Evolutionary conservation across 192 early-diverging fungal species (phyloP), one percentile per base, ranked within the genome.

Genomic region (Umbelopsis ramanniana): DNA sequence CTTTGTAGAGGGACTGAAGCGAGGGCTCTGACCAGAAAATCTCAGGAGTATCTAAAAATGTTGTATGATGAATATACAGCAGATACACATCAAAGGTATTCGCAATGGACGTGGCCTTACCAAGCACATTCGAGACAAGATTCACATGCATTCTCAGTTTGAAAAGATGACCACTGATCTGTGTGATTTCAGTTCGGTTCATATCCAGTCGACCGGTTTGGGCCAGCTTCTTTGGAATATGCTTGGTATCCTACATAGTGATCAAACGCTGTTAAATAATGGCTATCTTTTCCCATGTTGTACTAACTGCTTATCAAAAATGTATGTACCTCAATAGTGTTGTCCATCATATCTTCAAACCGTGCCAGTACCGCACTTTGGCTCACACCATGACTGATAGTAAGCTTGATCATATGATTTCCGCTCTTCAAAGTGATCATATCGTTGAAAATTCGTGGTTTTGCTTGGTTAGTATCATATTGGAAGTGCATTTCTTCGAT

Each of bases 11-110:
- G 14, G 91, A 90, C 71, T 92, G 85, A 46, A 94, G 60, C 23
- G 90, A 87, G 21, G 91, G 91, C 46, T 94, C 93, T 40, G 88
- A 89, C 91, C 92, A 93, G 75, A 94, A 94, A 55, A 94, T 91
- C 76, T 94, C 93, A 0, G 90, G 90, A 7, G 88, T 88, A 75
- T 91, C 90, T 91, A 52, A 26, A 52, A 52, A 14, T 38, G 19
- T 14, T n/a, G 43, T 8, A 54, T 0, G 15, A 35, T 14, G 24
- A 53, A 53, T 24, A 22, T 69, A 29, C 29, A 29, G 29, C 29
- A 29, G 3, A 29, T 29, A 29, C 3, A 29, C 29, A 29, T 29
- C 29, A 29, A 29, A 29, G 29, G 29, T 29, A 29, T 29, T 29
- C 3, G 29, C n/a, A 29, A 29, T 29, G 1, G 29, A 29, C 29